Evolutionary conservation across 495 filamentous ascomycete species (phyloP).

Genomic region (Penicillium coffeae): DNA sequence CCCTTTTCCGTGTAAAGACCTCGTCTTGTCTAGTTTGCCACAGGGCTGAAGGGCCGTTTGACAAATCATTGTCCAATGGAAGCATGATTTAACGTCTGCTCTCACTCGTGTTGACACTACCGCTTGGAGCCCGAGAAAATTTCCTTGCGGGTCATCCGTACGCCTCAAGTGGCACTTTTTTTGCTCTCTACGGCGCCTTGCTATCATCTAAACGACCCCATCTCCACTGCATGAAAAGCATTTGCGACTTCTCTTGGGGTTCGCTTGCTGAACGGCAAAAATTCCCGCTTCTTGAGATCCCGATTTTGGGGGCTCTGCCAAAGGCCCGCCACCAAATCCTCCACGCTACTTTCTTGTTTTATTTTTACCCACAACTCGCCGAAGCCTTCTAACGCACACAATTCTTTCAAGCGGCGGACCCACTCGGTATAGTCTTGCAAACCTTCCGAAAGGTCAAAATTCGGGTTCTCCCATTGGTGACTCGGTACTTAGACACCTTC

Average conservation of each 20-base stretch:
- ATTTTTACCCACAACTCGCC: not conserved
- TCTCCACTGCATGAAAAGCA: slow-evolving; percentile 7
- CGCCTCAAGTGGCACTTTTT: too few species aligned
- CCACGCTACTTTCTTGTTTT: not conserved
- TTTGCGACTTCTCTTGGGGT: slow-evolving; percentile 1
- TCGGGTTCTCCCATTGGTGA: not conserved
- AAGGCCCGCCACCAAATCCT: slow-evolving; percentile 1
- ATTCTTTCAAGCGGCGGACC: too few species aligned
- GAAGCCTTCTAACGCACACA: not conserved
- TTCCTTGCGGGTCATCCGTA: not conserved
- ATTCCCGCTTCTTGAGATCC: not conserved
- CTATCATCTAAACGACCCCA: not conserved
- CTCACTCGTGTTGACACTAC: not conserved
- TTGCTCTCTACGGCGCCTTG: not conserved
- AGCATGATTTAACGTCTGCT: not conserved
- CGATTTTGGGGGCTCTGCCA: not conserved
- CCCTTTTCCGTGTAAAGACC: not conserved
- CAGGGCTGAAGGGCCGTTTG: not conserved
- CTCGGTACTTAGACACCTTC: not conserved
- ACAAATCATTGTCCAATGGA: not conserved
- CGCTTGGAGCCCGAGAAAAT: not conserved
- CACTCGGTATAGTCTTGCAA: not conserved
- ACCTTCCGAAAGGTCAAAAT: not conserved
- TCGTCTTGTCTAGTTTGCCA: slow-evolving; percentile 1
- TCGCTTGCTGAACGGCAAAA: not conserved